Percentiles rank a stretch among this genome's conserved stretches.
Evolutionary conservation across 441 rosid species (phyloP).

Genomic region (Erodium texanum): DNA sequence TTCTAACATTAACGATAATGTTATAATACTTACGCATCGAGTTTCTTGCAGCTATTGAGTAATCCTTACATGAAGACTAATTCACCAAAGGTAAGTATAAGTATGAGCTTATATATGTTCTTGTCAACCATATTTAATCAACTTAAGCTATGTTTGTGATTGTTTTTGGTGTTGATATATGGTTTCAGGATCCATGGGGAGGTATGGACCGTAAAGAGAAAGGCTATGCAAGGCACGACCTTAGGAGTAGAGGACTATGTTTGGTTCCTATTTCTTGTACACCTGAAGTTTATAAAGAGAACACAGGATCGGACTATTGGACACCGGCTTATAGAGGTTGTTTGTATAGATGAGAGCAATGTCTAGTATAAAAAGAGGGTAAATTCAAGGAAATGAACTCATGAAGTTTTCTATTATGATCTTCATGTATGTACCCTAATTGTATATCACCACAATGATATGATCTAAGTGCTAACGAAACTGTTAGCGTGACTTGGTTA

Average conservation of each 20-base stretch:
- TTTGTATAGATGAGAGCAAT: conserved; percentile 40
- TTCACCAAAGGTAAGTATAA: conserved; percentile 35
- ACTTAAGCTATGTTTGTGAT: no score
- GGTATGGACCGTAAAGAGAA: conserved; percentile 34
- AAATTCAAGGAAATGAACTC: no score
- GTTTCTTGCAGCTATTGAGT: conserved; percentile 51
- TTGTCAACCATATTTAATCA: no score
- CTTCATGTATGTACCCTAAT: not conserved
- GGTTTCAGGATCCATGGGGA: conserved; percentile 52
- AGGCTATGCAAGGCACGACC: conserved; percentile 41
- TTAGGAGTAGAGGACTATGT: conserved; percentile 70
- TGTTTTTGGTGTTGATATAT: no score
- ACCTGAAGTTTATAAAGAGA: conserved; percentile 51
- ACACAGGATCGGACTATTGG: conserved; percentile 69
- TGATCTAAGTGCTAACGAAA: no score
- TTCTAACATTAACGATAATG: no score
- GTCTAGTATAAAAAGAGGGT: no score
- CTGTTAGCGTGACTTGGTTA: no score
- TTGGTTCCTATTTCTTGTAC: conserved; percentile 64
- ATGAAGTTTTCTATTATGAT: not conserved
- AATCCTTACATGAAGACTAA: conserved; percentile 65
- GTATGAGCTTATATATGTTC: no score
- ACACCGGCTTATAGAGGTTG: conserved; percentile 62
- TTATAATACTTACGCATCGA: no score
- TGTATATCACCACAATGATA: not conserved